Base-by-base conservation (phyloP, 257 asterid genomes). In the Penstemon newberryi region DNA sequence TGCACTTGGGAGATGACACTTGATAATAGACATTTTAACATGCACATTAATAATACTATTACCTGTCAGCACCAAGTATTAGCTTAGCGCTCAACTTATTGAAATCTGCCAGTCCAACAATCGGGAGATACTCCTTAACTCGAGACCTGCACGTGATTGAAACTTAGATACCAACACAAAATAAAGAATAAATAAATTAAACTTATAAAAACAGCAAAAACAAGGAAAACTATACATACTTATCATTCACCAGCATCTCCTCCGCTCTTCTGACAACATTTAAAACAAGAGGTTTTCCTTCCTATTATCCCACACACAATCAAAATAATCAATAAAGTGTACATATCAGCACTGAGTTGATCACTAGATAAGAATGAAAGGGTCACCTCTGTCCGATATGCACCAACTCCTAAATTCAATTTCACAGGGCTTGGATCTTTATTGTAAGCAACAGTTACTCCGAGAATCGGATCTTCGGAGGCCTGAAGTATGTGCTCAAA, bases 381-480 rank as follows among this genome's bases (percentile, higher is more conserved):
- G 63, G 63, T 78, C 59, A 90, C 98, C 98, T 90, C 98, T 11
- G 98, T 92, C 69, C 98, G 86, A 72, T 93, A 93, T n/a, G 98
- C 98, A 42, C 98, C 98, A 63, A 93, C 98, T 41, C 98, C 98
- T 82, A 93, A 79, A 73, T 93, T 93, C 87, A 93, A 70, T 85
- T 90, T 93, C 78, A 80, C 79, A 0, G 95, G 95, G 85, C 96
- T 88, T 0, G 92, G 86, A 46, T 93, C 98, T 60, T 90, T 93
- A 70, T 90, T 90, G 70, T 85, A 90, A 7, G 96, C 98, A 66
- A 93, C 94, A 70, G 98, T 92, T 50, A 90, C 97, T 68, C 97
- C 99, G 77, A 94, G 99, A 77, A 94, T 94, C 12, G 97, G 91
- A 88, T 94, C 99, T 76, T 94, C 97, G 5, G 99, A 96, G 5